These are phyloP conservation scores for Ramalina intermedia DNA, from an alignment of 495 filamentous ascomycete species.

Conservation along the genomic window DNA sequence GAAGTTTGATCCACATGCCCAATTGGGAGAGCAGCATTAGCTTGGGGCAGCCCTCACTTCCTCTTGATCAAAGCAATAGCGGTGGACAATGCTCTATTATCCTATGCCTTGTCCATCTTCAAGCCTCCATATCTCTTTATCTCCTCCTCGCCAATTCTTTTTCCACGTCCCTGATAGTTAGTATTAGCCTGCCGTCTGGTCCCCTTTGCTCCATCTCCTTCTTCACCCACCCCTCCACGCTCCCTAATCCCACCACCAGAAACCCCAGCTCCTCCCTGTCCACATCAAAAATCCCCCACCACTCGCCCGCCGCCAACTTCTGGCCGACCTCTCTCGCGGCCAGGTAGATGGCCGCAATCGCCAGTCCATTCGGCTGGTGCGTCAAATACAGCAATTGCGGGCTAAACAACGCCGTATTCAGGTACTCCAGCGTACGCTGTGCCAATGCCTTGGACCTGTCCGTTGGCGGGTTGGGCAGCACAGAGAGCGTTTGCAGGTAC, in stretches of 20 bases:
- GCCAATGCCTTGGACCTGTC: conserved; percentile 35
- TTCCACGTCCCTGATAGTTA: conserved; percentile 42
- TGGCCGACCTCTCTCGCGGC: conserved; percentile 65
- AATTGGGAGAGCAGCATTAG: no score
- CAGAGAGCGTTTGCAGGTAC: conserved; percentile 80
- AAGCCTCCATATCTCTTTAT: conserved; percentile 8
- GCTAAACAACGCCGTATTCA: conserved; percentile 71
- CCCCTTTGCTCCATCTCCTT: conserved; percentile 28
- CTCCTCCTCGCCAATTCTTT: conserved; percentile 40
- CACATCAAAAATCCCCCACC: conserved; percentile 99
- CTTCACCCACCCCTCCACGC: conserved; percentile 56
- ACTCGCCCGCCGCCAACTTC: conserved; percentile 65
- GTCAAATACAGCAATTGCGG: conserved; percentile 86
- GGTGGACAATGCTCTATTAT: no score
- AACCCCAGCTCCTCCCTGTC: conserved; percentile 92
- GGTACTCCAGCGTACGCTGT: conserved; percentile 50
- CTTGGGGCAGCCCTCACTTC: no score
- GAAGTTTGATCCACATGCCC: no score
- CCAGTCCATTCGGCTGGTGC: conserved; percentile 73
- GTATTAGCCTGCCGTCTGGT: conserved; percentile 26
- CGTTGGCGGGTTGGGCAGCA: conserved; percentile 21
- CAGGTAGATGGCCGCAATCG: conserved; percentile 79
- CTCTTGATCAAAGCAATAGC: no score
- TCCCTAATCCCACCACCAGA: conserved; percentile 72
- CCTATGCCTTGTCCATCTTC: not conserved